Evolutionary conservation across 805 yeast species (phyloP), one percentile per base, ranked within the genome.

Genomic region (Pichia cephalocereana): DNA sequence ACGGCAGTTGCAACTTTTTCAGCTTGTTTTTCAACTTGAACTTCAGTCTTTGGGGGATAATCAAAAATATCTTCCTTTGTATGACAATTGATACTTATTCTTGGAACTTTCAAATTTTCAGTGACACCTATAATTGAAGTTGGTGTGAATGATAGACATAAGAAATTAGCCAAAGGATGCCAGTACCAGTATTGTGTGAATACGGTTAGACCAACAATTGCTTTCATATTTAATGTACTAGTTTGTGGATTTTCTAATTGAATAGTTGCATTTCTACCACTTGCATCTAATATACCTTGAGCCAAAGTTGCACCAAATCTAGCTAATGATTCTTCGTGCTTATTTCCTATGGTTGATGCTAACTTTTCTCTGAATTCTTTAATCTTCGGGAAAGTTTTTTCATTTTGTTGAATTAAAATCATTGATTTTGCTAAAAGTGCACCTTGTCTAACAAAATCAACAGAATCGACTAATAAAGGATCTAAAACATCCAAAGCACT

Each of bases 201-300:
- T 51, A 93, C 77, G 0, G 93, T 81, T 56, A 93, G 70, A 38
- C 99, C 99, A 49, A 90, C 95, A 58, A 93, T 83, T 0, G 96
- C 93, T 66, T 86, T 85, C 62, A 83, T 81, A 67, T 93, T 91
- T 55, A 93, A 75, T 19, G 96, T 88, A 52, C 89, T 95, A 39
- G 96, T 88, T 56, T 89, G 90, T 26, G 81, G 60, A 64, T 90
- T 87, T 66, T 93, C 97, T 45, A 91, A 72, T 57, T 85, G 85
- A 54, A 93, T 89, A 0, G 98, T 89, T n/a, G 86, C 95, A 60
- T 93, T 93, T 63, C 98, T 81, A 12, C 99, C 99, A 68, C 99
- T 97, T 11, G 98, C 99, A 70, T 93, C 97, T 64, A 93, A 82
- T 54, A 93, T 91, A 66, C 99, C 99, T 70, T 91, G 97, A 14